These are phyloP conservation scores for Populus alba DNA, from an alignment of 345 rosid species.

Conservation along the genomic window DNA sequence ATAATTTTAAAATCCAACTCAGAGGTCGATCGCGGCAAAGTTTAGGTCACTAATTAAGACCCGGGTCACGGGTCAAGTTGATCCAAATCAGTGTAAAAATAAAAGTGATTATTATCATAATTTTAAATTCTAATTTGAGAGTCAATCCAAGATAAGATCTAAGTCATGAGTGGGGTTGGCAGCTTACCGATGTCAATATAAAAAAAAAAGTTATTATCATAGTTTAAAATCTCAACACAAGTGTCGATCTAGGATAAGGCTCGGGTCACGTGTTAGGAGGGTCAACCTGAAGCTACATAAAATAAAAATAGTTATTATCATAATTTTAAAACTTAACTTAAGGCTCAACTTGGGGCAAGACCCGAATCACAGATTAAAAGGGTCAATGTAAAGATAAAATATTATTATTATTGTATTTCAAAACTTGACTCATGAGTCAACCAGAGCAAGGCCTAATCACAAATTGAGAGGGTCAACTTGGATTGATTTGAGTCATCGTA, in stretches of 20 bases:
- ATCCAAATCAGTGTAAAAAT: no score
- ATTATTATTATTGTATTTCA: no score
- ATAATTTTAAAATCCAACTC: fast-evolving
- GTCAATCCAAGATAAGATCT: fast-evolving
- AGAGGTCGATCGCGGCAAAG: fast-evolving
- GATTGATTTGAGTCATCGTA: no score
- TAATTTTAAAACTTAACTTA: no score
- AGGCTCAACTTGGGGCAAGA: fast-evolving
- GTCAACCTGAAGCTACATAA: fast-evolving
- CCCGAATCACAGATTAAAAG: fast-evolving
- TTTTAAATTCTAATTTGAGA: fast-evolving
- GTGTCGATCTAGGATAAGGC: fast-evolving
- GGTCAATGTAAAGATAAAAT: no score
- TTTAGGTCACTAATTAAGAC: no score
- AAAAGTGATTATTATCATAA: fast-evolving
- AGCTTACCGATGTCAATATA: fast-evolving
- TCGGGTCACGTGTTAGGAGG: fast-evolving
- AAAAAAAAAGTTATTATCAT: no score
- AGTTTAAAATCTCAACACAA: no score
- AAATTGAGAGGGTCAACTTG: fast-evolving
- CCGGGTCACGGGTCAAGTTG: fast-evolving
- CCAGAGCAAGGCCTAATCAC: fast-evolving
- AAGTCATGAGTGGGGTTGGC: fast-evolving
- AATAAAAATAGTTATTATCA: fast-evolving
- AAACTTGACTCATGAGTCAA: fast-evolving